Evolutionary conservation across 2,329 filamentous ascomycete genomes (phyloP).

Genomic region (Pestalotiopsis fici): DNA sequence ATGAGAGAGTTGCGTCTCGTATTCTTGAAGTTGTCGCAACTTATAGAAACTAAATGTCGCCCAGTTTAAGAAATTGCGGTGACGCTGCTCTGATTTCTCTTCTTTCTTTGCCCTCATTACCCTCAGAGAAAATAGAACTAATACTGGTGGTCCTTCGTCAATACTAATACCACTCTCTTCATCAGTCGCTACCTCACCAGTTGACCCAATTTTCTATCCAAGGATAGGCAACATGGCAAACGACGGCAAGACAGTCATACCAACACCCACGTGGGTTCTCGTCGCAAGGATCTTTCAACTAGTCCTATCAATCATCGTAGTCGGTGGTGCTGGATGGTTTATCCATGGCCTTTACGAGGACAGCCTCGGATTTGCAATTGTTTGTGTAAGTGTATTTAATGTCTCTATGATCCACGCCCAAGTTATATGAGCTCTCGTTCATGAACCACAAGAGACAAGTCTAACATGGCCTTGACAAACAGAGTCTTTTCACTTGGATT

Average conservation of each 20-base stretch:
- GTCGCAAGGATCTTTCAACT: slow-evolving; percentile 41
- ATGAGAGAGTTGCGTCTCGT: not conserved
- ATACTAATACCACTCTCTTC: not conserved
- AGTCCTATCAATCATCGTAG: slow-evolving; percentile 40
- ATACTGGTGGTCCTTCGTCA: not conserved
- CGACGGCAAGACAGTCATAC: slow-evolving; percentile 33
- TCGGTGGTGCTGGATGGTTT: slow-evolving; percentile 42
- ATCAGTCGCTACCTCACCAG: not conserved
- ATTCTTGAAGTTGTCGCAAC: too few species aligned
- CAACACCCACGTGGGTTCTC: slow-evolving; percentile 44
- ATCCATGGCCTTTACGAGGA: slow-evolving; percentile 42
- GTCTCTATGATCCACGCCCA: too few species aligned
- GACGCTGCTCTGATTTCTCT: too few species aligned
- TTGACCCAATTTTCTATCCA: not conserved
- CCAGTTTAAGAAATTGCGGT: too few species aligned
- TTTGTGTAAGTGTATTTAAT: slow-evolving; percentile 42
- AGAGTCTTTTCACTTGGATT: slow-evolving; percentile 49
- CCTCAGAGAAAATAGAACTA: too few species aligned
- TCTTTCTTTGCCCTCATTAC: too few species aligned
- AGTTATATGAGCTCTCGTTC: too few species aligned
- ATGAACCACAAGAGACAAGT: too few species aligned
- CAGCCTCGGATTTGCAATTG: slow-evolving; percentile 39
- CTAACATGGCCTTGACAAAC: not conserved
- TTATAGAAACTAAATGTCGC: too few species aligned
- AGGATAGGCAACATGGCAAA: slow-evolving; percentile 12